phyloP scores from a whole-genome alignment of 1,139 yeast genomes.

The Saccharomyces hybrid region DNA sequence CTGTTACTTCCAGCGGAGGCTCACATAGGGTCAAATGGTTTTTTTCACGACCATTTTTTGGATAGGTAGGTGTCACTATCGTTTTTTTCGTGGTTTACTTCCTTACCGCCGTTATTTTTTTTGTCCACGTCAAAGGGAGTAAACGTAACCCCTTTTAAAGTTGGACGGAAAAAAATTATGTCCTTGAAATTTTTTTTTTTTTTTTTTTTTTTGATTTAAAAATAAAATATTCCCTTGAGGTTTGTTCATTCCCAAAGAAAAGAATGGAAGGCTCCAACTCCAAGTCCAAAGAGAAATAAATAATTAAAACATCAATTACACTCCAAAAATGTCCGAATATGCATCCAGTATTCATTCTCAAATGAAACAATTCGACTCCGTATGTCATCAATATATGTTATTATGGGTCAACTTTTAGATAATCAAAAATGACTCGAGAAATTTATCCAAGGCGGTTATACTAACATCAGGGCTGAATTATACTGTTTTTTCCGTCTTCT shows the following conservation, averaged over 20 bases:
- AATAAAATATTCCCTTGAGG: not conserved
- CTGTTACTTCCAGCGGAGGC: too few species aligned
- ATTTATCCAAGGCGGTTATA: not conserved
- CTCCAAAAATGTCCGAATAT: conserved; percentile 19
- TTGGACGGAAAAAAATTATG: not conserved
- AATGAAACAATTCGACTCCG: conserved; percentile 22
- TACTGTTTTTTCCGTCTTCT: not conserved
- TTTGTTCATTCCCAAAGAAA: not conserved
- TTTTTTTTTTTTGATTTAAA: not conserved
- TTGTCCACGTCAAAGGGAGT: not conserved
- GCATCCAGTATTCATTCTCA: conserved; percentile 23
- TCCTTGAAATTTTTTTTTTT: not conserved
- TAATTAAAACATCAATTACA: not conserved
- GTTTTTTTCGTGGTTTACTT: not conserved
- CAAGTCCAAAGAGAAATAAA: not conserved
- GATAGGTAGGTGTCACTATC: too few species aligned
- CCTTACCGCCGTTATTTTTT: not conserved
- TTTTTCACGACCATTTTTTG: too few species aligned
- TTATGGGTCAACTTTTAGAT: not conserved
- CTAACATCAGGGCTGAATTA: conserved; percentile 8
- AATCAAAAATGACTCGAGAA: not conserved
- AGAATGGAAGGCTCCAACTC: not conserved
- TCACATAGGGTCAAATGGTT: not conserved
- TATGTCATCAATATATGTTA: conserved; percentile 16
- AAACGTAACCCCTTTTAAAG: not conserved